phyloP scores from a whole-genome alignment of 176 grass and related monocot species.

The Carex parvula region DNA sequence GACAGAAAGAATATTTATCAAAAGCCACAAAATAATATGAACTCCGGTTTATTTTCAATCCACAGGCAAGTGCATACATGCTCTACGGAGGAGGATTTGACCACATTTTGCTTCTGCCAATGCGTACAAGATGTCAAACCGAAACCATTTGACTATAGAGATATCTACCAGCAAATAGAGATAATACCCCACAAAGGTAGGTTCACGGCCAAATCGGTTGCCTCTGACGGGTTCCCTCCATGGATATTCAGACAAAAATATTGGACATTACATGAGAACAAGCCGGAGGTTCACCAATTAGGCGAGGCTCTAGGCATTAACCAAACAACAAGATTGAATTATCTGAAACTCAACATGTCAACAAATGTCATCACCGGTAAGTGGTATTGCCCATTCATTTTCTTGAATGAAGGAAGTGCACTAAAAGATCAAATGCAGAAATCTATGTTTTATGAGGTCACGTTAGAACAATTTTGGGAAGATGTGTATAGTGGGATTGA shows the following conservation, averaged over 20 bases:
- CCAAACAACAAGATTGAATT: conserved; percentile 21
- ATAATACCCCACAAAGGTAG: conserved; percentile 29
- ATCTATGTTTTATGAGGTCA: conserved; percentile 44
- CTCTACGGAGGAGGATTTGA: conserved; percentile 49
- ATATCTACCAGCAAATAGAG: conserved; percentile 69
- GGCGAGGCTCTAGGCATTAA: conserved; percentile 31
- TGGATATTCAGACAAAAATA: conserved; percentile 35
- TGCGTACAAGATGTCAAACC: conserved; percentile 34
- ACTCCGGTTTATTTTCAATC: neutral
- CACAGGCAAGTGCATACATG: conserved; percentile 42
- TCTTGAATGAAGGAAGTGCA: conserved; percentile 31
- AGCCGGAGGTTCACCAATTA: conserved; percentile 31
- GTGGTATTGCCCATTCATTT: conserved; percentile 59
- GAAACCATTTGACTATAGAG: conserved; percentile 40
- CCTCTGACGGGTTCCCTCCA: conserved; percentile 37
- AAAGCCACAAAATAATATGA: neutral
- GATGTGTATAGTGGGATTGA: neutral
- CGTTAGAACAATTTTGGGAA: conserved; percentile 52
- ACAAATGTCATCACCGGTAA: conserved; percentile 17
- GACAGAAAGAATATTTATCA: neutral
- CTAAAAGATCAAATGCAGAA: conserved; percentile 34
- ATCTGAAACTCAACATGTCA: neutral
- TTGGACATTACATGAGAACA: conserved; percentile 38
- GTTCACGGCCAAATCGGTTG: conserved; percentile 53
- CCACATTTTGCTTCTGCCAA: conserved; percentile 31